Conservation (phyloP, 129 eudicot genomes). For the Artemisia tridentata region DNA sequence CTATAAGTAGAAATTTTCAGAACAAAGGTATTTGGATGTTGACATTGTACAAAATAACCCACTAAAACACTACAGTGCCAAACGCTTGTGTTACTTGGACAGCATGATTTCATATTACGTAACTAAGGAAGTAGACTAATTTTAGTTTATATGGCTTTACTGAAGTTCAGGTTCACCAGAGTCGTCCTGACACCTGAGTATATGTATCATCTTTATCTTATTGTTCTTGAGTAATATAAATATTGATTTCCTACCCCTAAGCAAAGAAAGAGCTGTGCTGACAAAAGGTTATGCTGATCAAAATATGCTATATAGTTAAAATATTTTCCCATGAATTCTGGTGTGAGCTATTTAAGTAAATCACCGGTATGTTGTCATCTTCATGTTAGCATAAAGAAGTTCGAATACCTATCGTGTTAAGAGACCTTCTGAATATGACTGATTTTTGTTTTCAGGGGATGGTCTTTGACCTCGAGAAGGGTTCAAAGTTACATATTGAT, state of each 20-base stretch:
- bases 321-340: background rate
- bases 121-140: background rate
- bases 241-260: background rate
- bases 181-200: slow-evolving; percentile 3
- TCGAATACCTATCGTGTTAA: background rate
- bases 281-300: background rate
- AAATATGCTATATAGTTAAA: background rate
- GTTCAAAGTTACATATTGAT: slow-evolving; percentile 75
- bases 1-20: background rate
- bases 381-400: too few relatives aligned
- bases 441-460: slow-evolving; percentile 54
- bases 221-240: background rate
- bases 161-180: background rate
- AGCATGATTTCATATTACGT: background rate
- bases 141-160: background rate
- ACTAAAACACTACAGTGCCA: background rate
- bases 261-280: background rate
- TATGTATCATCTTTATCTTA: background rate
- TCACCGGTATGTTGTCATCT: background rate
- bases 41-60: background rate
- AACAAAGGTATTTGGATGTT: too few relatives aligned
- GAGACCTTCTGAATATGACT: background rate
- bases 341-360: slow-evolving; percentile 8
- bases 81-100: background rate
- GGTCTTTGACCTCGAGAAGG: slow-evolving; percentile 92